A percentile compares a stretch with the other conserved stretches of the same genome.
Evolutionary conservation across 495 filamentous ascomycete genomes (phyloP).

Genomic region (Penicillium odoratum): DNA sequence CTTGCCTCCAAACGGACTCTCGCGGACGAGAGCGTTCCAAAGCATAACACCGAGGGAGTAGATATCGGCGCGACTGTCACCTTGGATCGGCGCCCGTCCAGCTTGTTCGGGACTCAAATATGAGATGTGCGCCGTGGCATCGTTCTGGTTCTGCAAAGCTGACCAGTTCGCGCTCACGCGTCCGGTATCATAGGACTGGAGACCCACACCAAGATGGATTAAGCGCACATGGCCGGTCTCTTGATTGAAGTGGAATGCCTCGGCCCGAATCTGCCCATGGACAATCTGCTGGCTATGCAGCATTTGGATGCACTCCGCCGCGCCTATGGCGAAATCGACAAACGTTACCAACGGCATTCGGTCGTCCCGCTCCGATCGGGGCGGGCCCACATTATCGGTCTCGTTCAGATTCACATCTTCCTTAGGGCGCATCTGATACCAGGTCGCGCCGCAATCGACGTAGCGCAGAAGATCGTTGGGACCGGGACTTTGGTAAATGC

Average conservation of each 20-base stretch:
- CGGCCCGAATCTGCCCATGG: slow-evolving; percentile 70
- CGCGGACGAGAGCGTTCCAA: slow-evolving; percentile 67
- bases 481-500: slow-evolving; percentile 7
- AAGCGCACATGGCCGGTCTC: slow-evolving; percentile 64
- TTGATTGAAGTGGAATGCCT: slow-evolving; percentile 70
- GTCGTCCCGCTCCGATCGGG: neutral
- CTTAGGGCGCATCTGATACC: slow-evolving; percentile 3
- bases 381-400: neutral
- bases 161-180: neutral
- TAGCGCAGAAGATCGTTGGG: slow-evolving; percentile 8
- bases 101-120: slow-evolving; percentile 62
- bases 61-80: slow-evolving; percentile 73
- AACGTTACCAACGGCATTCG: slow-evolving; percentile 55
- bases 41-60: slow-evolving; percentile 73
- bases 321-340: slow-evolving; percentile 73
- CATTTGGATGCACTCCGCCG: slow-evolving; percentile 68
- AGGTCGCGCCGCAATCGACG: slow-evolving; percentile 9
- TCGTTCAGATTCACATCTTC: neutral
- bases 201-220: slow-evolving; percentile 69
- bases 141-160: neutral
- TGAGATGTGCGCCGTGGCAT: neutral
- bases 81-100: slow-evolving; percentile 70
- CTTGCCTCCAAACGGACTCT: slow-evolving; percentile 64
- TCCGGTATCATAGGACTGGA: slow-evolving; percentile 53
- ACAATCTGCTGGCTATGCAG: slow-evolving; percentile 68